These are phyloP conservation scores for Otatea glauca DNA, from an alignment of 176 grass and related monocot genomes.

Conservation along the genomic window DNA sequence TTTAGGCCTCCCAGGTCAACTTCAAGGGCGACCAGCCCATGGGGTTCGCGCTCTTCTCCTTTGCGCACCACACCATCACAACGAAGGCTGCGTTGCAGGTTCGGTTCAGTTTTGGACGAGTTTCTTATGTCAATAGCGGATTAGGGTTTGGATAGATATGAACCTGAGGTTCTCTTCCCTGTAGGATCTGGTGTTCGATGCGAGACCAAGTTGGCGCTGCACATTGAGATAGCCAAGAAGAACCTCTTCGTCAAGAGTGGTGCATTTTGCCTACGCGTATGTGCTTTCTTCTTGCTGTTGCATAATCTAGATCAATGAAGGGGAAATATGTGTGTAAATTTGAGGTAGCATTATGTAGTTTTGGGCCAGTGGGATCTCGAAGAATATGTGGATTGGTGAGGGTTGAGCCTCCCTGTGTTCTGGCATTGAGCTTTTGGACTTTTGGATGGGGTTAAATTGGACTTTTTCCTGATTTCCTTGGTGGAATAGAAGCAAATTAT, in stretches of 20 bases:
- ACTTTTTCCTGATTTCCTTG: neutral
- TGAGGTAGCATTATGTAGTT: neutral
- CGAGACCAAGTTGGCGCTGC: slow-evolving; percentile 69
- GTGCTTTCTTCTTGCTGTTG: slow-evolving; percentile 14
- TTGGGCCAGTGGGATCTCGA: neutral
- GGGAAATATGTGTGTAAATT: slow-evolving; percentile 21
- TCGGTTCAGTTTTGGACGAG: neutral
- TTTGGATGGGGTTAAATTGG: neutral
- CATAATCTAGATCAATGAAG: neutral
- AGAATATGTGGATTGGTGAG: neutral
- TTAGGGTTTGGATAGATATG: slow-evolving; percentile 21
- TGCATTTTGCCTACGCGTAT: slow-evolving; percentile 19
- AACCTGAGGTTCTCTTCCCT: neutral
- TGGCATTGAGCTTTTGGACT: neutral
- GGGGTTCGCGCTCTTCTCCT: slow-evolving; percentile 97
- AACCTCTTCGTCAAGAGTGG: slow-evolving; percentile 98
- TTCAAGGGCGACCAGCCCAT: slow-evolving; percentile 95
- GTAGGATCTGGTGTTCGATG: slow-evolving; percentile 88
- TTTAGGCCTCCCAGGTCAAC: slow-evolving; percentile 96
- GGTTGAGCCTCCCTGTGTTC: neutral
- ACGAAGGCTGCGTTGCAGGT: slow-evolving; percentile 93
- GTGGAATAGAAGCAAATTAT: neutral
- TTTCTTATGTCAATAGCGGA: neutral
- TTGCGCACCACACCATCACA: slow-evolving; percentile 68
- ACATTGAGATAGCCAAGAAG: slow-evolving; percentile 99